These are phyloP conservation scores for Brettanomyces sp. DNA, from an alignment of 805 yeast genomes.

Conservation along the genomic window DNA sequence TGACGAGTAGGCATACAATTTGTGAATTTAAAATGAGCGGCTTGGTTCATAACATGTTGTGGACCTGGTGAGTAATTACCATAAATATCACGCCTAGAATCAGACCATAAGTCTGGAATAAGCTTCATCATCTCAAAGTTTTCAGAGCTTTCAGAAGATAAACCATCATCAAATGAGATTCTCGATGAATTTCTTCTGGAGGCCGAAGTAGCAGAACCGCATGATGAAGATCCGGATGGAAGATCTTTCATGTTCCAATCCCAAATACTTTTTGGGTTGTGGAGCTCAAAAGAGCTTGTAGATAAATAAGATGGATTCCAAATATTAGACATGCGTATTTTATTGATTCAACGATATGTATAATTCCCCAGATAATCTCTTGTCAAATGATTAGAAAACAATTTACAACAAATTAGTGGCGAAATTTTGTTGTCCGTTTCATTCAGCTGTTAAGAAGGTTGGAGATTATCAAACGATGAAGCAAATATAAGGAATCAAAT, in stretches of 20 bases:
- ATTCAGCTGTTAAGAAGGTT: background rate
- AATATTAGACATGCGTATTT: background rate
- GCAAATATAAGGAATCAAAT: background rate
- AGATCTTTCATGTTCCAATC: background rate
- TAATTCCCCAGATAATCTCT: background rate
- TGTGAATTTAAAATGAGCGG: background rate
- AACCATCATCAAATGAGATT: background rate
- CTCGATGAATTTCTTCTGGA: conserved; percentile 1
- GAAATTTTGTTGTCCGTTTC: background rate
- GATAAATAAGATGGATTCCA: conserved; percentile 1
- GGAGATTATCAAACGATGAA: background rate
- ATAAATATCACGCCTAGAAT: conserved; percentile 1
- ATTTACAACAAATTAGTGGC: background rate
- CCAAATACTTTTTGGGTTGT: background rate
- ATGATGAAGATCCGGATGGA: background rate
- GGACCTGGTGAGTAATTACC: background rate
- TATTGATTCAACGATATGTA: no score
- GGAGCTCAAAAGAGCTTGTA: background rate
- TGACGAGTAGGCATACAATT: background rate
- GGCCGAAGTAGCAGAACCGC: background rate
- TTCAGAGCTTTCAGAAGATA: background rate
- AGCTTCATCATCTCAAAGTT: conserved; percentile 14
- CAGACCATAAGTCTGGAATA: conserved; percentile 19
- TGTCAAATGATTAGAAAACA: background rate
- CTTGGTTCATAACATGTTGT: background rate